Evolutionary conservation across 164 flowering plant genomes (phyloP).

Genomic region (Vitis riparia): DNA sequence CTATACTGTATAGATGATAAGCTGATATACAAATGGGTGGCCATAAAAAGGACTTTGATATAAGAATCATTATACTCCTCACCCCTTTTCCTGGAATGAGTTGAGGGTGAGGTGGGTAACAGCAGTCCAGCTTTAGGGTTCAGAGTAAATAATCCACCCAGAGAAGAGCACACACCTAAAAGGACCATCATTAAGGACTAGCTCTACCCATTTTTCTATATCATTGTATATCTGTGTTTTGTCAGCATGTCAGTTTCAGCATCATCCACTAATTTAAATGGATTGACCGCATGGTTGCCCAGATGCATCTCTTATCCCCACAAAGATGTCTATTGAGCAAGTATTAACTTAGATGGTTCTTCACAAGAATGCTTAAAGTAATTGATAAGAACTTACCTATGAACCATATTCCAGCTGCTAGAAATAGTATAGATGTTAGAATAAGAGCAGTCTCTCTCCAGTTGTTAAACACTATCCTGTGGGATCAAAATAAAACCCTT

Average conservation of each 20-base stretch:
- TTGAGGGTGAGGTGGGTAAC: too few species aligned
- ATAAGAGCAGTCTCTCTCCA: constrained; percentile 79
- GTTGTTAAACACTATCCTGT: constrained; percentile 70
- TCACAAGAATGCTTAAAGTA: neutral
- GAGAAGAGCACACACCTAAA: too few species aligned
- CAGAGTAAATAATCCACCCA: too few species aligned
- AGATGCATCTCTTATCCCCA: neutral
- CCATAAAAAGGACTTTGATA: too few species aligned
- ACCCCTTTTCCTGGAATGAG: too few species aligned
- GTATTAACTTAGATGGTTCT: neutral
- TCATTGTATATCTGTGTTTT: neutral
- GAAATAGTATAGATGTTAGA: constrained; percentile 64
- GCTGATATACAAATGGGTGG: too few species aligned
- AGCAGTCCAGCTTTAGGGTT: too few species aligned
- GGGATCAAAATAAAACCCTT: neutral
- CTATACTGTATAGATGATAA: too few species aligned
- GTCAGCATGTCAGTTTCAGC: neutral
- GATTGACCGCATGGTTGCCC: neutral
- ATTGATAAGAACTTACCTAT: constrained; percentile 42
- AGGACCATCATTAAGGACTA: too few species aligned
- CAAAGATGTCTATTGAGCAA: neutral
- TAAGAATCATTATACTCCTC: too few species aligned
- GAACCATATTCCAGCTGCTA: constrained; percentile 76
- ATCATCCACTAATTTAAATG: neutral
- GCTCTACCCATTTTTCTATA: too few species aligned